Evolutionary conservation across 208 protist species (phyloP), one percentile per base, ranked within the genome.

Genomic region (Histomonas meleagridis): DNA sequence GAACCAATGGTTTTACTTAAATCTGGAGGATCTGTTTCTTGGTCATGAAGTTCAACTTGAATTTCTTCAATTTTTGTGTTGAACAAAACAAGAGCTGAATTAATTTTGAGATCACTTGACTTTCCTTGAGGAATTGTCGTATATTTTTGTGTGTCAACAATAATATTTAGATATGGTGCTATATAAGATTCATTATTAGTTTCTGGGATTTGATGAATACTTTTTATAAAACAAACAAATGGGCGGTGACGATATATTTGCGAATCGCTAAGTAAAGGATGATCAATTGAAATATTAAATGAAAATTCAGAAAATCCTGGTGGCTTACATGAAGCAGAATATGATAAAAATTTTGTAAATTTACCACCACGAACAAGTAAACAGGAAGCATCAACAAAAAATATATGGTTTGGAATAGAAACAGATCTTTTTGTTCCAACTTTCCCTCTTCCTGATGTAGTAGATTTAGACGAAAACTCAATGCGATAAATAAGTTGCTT

Each of bases 171-270:
- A 21, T 38, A 55, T 18, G 76, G 76, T 55, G 46, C 76, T 7
- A 86, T 16, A 48, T 46, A 86, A 1, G 46, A 53, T 38, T 16
- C 0, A 26, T 40, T 55, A 16, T 40, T 40, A 38, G 76, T 55
- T 55, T 86, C 55, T 86, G 76, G 76, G 14, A 86, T 14, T 86
- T 86, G 76, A 86, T 86, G 76, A 86, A 86, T 28, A 18, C 76
- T 46, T 49, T 86, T 86, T 9, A 86, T 38, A 1, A 55, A 86
- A 28, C 40, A 51, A n/a, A 86, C 76, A 38, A 48, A 51, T 43
- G 76, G 76, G 26, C 55, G 76, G 38, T 55, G 35, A 28, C 76
- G 76, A 14, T 46, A 16, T 18, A 86, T 86, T 55, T 86, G 76
- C 0, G 76, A 40, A 55, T 86, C 76, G 38, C 76, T 86, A 12